Base-by-base conservation (phyloP, 257 asterid species). In the Catharanthus roseus region DNA sequence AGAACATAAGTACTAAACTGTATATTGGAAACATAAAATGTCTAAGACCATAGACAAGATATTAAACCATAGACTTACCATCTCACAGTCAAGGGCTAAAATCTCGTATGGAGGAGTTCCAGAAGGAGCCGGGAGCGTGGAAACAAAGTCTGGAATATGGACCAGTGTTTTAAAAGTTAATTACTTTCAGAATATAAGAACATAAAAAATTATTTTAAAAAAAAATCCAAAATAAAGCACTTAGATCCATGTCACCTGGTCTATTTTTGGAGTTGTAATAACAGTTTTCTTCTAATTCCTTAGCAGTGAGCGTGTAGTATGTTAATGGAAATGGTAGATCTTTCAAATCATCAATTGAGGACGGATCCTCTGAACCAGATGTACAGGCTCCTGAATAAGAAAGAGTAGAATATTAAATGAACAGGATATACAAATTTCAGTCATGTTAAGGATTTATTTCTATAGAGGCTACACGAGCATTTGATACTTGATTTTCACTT, bases 51-150 rank as follows among this genome's bases (percentile, higher is more conserved):
- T 23, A 68, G 28, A 31, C 26, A 58, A 29, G 67, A 67, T 60
- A 64, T 68, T 16, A 56, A 78, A 11, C 70, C 18, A 63, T 21
- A 72, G 68, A 72, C 83, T 21, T 86, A 89, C 99, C 99, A 93
- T 93, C 82, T 93, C 99, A 69, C 99, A 93, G 74, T 93, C 99
- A 19, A 93, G 87, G 15, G 96, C 95, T 87, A 93, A 80, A 80
- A 93, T 83, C 74, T 81, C 87, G 76, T 87, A 83, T 33, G 82
- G 81, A 16, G 90, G 88, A 65, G 79, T 83, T 74, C 89, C 99
- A 50, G 86, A 78, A 73, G 97, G 87, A 85, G 96, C 87, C 54
- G 97, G 93, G 62, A 80, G 83, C 6, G 95, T 91, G 44, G 90
- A 77, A 65, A 79, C 75, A 82, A 91, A 91, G 24, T 88, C 99